phyloP scores from a whole-genome alignment of 2,329 filamentous ascomycete genomes.

The Pseudogymnoascus sp. region DNA sequence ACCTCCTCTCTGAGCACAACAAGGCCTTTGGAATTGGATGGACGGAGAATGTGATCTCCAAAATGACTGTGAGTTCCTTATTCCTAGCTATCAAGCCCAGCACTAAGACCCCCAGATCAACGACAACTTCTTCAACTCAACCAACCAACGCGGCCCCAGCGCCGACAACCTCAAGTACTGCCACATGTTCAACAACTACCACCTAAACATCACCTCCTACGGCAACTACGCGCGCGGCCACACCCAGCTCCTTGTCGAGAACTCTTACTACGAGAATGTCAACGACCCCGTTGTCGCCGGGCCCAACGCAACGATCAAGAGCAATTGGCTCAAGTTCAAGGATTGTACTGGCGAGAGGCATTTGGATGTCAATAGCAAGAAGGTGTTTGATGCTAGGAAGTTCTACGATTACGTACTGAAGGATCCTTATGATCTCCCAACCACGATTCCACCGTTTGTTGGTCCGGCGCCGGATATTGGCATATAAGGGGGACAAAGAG shows the following conservation, averaged over 20 bases:
- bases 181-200: constrained; percentile 22
- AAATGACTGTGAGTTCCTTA: constrained; percentile 13
- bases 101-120: constrained; percentile 14
- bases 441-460: constrained; percentile 15
- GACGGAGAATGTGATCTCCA: constrained; percentile 21
- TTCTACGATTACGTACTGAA: constrained; percentile 21
- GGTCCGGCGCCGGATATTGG: constrained; percentile 16
- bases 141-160: constrained; percentile 20
- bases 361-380: constrained; percentile 17
- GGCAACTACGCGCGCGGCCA: constrained; percentile 22
- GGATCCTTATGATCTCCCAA: constrained; percentile 17
- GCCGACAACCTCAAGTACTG: constrained; percentile 21
- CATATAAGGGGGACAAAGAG: not conserved
- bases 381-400: constrained; percentile 18
- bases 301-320: constrained; percentile 16
- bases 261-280: constrained; percentile 21
- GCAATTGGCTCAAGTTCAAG: constrained; percentile 19
- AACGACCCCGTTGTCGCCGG: constrained; percentile 20
- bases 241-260: constrained; percentile 20
- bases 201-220: constrained; percentile 22
- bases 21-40: constrained; percentile 24
- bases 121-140: constrained; percentile 23
- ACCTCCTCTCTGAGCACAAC: constrained; percentile 21
- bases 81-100: not conserved
- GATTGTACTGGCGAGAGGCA: constrained; percentile 16